These are phyloP conservation scores for Geotrichum restrictum DNA, from an alignment of 1,139 yeast species.

Conservation along the genomic window DNA sequence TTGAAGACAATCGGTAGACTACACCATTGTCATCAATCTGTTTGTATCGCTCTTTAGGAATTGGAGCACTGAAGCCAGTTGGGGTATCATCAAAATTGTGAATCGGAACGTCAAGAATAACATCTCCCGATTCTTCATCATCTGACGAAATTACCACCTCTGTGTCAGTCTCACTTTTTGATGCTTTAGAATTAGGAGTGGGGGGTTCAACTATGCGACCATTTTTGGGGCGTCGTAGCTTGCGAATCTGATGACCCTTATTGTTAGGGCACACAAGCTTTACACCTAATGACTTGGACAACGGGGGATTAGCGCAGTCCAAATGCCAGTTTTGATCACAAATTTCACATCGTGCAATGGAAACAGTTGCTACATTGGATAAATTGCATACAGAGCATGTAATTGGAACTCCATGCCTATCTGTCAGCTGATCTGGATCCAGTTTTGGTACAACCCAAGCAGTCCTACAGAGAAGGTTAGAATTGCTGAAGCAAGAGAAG, in stretches of 20 bases:
- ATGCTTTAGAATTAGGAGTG: conserved; percentile 52
- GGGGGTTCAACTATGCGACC: conserved; percentile 52
- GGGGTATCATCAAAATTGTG: neutral
- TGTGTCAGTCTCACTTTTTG: conserved; percentile 62
- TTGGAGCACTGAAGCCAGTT: neutral
- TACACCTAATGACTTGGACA: conserved; percentile 65
- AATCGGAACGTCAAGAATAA: conserved; percentile 44
- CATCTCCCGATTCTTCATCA: conserved; percentile 28
- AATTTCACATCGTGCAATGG: conserved; percentile 73
- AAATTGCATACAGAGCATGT: conserved; percentile 73
- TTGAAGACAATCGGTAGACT: conserved; percentile 41
- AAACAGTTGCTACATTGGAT: conserved; percentile 56
- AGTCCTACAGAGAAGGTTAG: neutral
- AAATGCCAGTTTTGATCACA: conserved; percentile 86
- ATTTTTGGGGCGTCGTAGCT: conserved; percentile 51
- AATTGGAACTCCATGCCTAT: conserved; percentile 59
- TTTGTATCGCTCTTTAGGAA: neutral
- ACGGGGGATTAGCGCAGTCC: conserved; percentile 79
- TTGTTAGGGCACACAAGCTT: conserved; percentile 96
- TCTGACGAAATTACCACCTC: conserved; percentile 49
- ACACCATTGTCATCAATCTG: neutral
- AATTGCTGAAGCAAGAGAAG: too few relatives aligned
- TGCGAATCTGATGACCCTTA: conserved; percentile 43
- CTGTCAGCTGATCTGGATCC: conserved; percentile 59
- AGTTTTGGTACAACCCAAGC: neutral